Evolutionary conservation across 2,329 filamentous ascomycete species (phyloP), one percentile per base, ranked within the genome.

Genomic region (Talaromyces piceae): DNA sequence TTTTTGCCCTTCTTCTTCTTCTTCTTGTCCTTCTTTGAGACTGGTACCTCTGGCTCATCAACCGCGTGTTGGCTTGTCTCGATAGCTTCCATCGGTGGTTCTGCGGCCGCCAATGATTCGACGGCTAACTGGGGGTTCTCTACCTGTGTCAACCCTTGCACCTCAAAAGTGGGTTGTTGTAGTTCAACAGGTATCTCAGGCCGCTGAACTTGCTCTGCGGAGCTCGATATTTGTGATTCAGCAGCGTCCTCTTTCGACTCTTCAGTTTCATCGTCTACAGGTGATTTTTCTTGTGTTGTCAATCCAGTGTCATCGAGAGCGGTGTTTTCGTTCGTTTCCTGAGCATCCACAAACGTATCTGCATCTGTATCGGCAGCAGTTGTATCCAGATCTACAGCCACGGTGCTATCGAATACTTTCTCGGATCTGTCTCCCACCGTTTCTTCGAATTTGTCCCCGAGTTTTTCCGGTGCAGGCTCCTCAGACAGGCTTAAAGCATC

Each of bases 1-100:
- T 73, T 76, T 62, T 74, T 74, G 8, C 61, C 61, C 55, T 70
- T 74, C 55, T 67, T 70, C 53, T 63, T 62, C 56, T 70, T 74
- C 52, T 66, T 69, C 56, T 63, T 67, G 5, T 58, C 56, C 16
- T 51, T 57, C 12, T 56, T n/a, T 2, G 56, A 52, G 41, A 55
- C 57, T 5, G 31, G 5, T 9, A 58, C 57, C 39, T 56, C 57
- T 25, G 39, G 22, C 31, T 49, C 41, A 31, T 54, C 41, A 27
- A 20, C 33, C 5, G 20, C 16, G 18, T 23, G 20, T 12, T 45
- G 39, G 12, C 20, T 43, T 23, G 39, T 13, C 11, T 43, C 39
- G n/a, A 13, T 22, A n/a, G 13, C 22, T 16, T 25, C 20, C 5
- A 12, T 5, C 6, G 11, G 4, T 6, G 4, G 18, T 25, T 43